Conservation (phyloP, 2,329 filamentous ascomycete species). For the Alternaria gansuensis region DNA sequence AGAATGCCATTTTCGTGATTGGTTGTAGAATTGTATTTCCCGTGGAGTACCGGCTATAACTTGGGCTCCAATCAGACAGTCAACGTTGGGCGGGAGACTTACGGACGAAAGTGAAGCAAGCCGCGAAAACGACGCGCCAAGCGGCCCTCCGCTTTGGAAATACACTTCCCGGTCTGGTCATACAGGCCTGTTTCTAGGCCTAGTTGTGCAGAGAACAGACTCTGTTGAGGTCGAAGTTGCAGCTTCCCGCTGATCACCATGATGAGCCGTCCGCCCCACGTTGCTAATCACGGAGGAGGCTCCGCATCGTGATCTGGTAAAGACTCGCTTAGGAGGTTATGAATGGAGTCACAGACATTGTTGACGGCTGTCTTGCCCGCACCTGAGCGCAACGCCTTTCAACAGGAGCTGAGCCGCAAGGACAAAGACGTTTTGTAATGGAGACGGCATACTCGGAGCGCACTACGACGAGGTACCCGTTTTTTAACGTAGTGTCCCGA, state of each 20-base stretch:
- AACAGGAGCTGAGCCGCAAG: slow-evolving; percentile 8
- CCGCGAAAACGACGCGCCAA: neutral
- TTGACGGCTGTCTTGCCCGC: slow-evolving; percentile 12
- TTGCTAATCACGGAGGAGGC: slow-evolving; percentile 19
- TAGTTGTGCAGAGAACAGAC: slow-evolving; percentile 7
- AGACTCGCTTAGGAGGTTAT: slow-evolving; percentile 20
- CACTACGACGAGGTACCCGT: slow-evolving; percentile 9
- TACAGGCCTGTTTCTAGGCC: neutral
- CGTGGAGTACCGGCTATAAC: neutral
- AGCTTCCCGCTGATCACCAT: slow-evolving; percentile 19
- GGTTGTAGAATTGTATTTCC: neutral
- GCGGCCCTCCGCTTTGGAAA: slow-evolving; percentile 1
- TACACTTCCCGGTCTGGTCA: slow-evolving; percentile 2
- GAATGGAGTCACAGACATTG: slow-evolving; percentile 18
- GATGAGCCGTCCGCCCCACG: slow-evolving; percentile 24
- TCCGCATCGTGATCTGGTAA: slow-evolving; percentile 21
- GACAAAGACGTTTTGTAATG: neutral
- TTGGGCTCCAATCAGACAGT: slow-evolving; percentile 1
- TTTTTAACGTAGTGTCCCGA: slow-evolving; percentile 9
- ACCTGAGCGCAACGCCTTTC: slow-evolving; percentile 7
- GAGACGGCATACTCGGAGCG: slow-evolving; percentile 17
- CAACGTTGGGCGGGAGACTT: slow-evolving; percentile 3
- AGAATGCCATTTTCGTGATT: neutral
- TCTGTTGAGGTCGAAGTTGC: slow-evolving; percentile 17
- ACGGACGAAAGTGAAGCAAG: slow-evolving; percentile 3